Base-by-base conservation (phyloP, 768 basidiomycete genomes). In the Agrocybe pediades region DNA sequence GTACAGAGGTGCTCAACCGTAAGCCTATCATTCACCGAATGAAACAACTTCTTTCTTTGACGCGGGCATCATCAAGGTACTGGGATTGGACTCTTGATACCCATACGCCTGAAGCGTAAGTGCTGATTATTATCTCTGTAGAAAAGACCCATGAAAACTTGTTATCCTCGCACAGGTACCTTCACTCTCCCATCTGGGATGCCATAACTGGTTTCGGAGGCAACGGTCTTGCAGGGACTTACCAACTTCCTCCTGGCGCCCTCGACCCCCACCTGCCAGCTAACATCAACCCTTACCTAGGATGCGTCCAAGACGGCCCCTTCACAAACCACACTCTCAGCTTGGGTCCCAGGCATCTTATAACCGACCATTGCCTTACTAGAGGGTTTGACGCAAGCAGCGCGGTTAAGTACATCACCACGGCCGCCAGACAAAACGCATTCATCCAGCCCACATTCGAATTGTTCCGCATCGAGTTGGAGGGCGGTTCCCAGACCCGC, bases 21-120 rank as follows among this genome's bases (percentile, higher is more conserved):
- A 57, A 53, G 62, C 42, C 19, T 44, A n/a, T n/a, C n/a, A n/a
- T n/a, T n/a, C n/a, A n/a, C n/a, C n/a, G n/a, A n/a, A n/a, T n/a
- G n/a, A n/a, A n/a, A n/a, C n/a, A n/a, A n/a, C 33, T 49, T 21
- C 21, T 29, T 16, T 25, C 11, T 9, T 17, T 15, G 8, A 21
- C 46, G 30, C 51, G 7, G 11, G 2, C 19, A 13, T 51, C 25
- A 7, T 36, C 33, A 36, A 75, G 74, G 2, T 75, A 73, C 41
- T 77, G 74, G 74, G 67, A 75, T 43, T 75, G 73, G 73, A 70
- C 69, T 3, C 60, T 56, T 27, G 74, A 76, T 50, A 62, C 65
- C 1, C 68, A 71, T 43, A 55, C 40, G 24, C 56, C 47, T 11
- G 19, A 49, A n/a, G 3, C 55, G 49, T 61, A 44, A 30, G 57